phyloP scores from a whole-genome alignment of 768 basidiomycete genomes.

The Naganishia randhawae region DNA sequence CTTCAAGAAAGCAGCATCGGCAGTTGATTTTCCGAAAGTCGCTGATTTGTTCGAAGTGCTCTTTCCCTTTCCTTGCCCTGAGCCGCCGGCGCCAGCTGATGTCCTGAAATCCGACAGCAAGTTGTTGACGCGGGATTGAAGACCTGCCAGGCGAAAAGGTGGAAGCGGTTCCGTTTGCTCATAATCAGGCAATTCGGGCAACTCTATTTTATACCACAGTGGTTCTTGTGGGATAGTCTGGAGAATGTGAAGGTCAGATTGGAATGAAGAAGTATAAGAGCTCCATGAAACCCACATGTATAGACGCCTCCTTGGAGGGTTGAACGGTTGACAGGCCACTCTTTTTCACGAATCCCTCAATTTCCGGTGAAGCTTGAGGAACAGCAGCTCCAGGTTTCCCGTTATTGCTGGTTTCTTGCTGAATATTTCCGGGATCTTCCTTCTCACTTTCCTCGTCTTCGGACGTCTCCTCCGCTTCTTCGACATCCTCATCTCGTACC shows the following conservation, averaged over 20 bases:
- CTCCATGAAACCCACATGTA: constrained; percentile 30
- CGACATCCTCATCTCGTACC: constrained; percentile 54
- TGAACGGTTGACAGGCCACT: constrained; percentile 16
- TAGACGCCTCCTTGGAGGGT: constrained; percentile 14
- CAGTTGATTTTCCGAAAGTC: constrained; percentile 51
- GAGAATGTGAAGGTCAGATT: background rate
- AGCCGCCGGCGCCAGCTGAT: constrained; percentile 31
- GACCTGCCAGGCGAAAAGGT: constrained; percentile 24
- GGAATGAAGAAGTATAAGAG: background rate
- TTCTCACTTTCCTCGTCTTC: constrained; percentile 35
- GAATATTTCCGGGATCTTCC: constrained; percentile 29
- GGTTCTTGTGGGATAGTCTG: constrained; percentile 40
- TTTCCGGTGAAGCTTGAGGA: constrained; percentile 10
- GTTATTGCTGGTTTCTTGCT: background rate
- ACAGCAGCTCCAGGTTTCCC: background rate
- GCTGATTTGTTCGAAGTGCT: constrained; percentile 18
- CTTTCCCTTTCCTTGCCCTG: constrained; percentile 8
- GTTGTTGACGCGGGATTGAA: constrained; percentile 31
- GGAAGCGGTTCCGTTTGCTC: constrained; percentile 25
- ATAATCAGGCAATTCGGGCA: constrained; percentile 24
- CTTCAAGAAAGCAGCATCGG: constrained; percentile 75
- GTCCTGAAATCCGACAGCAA: constrained; percentile 40
- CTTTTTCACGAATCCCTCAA: constrained; percentile 25
- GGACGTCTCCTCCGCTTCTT: constrained; percentile 53
- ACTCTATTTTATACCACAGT: constrained; percentile 34